These are phyloP conservation scores for Macroventuria anomochaeta DNA, from an alignment of 2,329 filamentous ascomycete species.

Conservation along the genomic window DNA sequence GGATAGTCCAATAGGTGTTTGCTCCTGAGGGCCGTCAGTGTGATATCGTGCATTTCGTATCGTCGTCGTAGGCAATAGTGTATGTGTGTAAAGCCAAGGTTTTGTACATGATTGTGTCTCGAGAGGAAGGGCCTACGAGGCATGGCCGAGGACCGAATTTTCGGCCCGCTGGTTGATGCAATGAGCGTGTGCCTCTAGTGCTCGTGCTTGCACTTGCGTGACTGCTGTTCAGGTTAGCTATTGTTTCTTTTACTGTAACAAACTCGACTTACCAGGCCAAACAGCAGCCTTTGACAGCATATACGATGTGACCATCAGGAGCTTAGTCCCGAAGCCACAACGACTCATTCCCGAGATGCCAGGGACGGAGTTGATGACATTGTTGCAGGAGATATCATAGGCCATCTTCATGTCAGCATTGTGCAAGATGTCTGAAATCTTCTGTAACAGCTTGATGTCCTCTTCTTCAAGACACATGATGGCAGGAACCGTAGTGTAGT, in stretches of 20 bases:
- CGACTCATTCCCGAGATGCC: slow-evolving; percentile 63
- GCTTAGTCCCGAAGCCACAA: slow-evolving; percentile 82
- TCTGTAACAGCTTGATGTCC: slow-evolving; percentile 82
- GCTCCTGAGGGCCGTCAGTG: neutral
- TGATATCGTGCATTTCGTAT: neutral
- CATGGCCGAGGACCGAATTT: slow-evolving; percentile 47
- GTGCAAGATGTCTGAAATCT: slow-evolving; percentile 79
- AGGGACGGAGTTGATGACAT: slow-evolving; percentile 55
- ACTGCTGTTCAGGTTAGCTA: slow-evolving; percentile 53
- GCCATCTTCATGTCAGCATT: slow-evolving; percentile 82
- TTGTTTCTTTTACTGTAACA: neutral
- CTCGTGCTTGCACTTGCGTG: slow-evolving; percentile 72
- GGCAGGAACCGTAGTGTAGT: slow-evolving; percentile 79
- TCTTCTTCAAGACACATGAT: slow-evolving; percentile 93
- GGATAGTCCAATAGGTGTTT: neutral
- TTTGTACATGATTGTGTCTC: neutral
- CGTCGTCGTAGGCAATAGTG: neutral
- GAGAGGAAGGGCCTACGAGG: slow-evolving; percentile 35
- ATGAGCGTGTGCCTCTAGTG: slow-evolving; percentile 68
- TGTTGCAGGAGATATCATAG: slow-evolving; percentile 56
- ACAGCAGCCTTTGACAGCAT: slow-evolving; percentile 88
- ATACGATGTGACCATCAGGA: slow-evolving; percentile 82
- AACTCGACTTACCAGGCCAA: slow-evolving; percentile 78
- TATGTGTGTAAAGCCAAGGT: neutral
- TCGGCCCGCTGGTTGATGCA: slow-evolving; percentile 68